Base-by-base conservation (phyloP, 169 alveolate species). In the Eimeria acervulina region DNA sequence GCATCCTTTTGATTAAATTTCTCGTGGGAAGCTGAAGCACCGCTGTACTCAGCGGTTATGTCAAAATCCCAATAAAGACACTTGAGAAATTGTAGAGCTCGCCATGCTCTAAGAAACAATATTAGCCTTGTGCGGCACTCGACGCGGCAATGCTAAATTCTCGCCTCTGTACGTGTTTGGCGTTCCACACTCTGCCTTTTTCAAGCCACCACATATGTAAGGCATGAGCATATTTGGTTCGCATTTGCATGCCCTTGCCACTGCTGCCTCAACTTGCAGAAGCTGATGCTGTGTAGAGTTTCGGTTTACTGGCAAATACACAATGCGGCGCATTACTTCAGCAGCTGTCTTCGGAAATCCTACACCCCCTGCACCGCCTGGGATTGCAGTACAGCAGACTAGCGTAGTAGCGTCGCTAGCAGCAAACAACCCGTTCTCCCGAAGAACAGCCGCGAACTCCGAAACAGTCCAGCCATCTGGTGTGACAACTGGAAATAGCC, bases 401-500 rank as follows among this genome's bases (percentile, higher is more conserved):
- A 85, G 93, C n/a, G 93, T 85, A 23, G 93, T 59, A 33, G 93
- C 78, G 80, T 85, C 93, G 76, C 80, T 85, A 19, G 93, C 93
- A 7, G 93, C 80, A 61, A 44, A 85, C 61, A 85, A n/a, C 40
- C 93, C 93, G 55, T 85, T 52, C 61, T 85, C 80, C 93, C 78
- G 80, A n/a, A 85, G 80, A 28, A 55, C 80, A 59, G 93, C 55
- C 66, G 33, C 81, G 59, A 85, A 59, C 42, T 85, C 93, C 15
- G 52, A 47, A 85, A 26, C 12, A 38, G 40, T 85, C 55, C 38
- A 31, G 19, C 80, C 81, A 26, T 47, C 81, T 19, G 93, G 93
- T 38, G 55, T 59, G 38, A 85, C 28, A 28, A 85, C n/a, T 17
- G 93, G 93, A 59, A 85, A 85, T 36, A 85, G 63, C 93, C 93